phyloP scores from a whole-genome alignment of 495 filamentous ascomycete species.

The Mytilinidion resinicola region DNA sequence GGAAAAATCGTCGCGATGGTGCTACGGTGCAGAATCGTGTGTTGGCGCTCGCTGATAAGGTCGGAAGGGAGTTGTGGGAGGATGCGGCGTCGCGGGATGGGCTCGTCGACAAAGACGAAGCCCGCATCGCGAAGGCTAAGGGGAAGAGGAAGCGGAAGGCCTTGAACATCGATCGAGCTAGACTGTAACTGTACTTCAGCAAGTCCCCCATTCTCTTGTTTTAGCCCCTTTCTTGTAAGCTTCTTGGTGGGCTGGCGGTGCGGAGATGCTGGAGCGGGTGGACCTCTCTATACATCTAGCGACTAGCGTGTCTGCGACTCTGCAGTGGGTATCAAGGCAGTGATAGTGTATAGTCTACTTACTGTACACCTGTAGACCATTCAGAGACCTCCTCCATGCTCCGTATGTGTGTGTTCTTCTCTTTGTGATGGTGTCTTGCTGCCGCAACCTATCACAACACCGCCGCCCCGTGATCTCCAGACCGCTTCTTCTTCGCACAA shows the following conservation, averaged over 20 bases:
- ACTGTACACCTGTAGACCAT: too few species aligned
- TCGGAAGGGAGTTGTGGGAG: slow-evolving; percentile 44
- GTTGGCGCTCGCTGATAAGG: slow-evolving; percentile 59
- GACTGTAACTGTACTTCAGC: not conserved
- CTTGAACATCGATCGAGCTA: not conserved
- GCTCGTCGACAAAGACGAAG: slow-evolving; percentile 1
- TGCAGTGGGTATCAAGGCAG: too few species aligned
- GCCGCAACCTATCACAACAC: too few species aligned
- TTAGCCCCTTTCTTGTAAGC: not conserved
- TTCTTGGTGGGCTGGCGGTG: not conserved
- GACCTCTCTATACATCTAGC: too few species aligned
- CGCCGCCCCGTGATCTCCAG: too few species aligned
- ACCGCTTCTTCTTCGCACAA: too few species aligned
- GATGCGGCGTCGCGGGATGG: slow-evolving; percentile 9
- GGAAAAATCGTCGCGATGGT: slow-evolving; percentile 85
- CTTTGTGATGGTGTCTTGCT: too few species aligned
- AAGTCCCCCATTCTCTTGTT: not conserved
- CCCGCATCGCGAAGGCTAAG: slow-evolving; percentile 2
- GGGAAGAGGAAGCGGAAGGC: slow-evolving; percentile 8
- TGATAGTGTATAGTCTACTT: too few species aligned
- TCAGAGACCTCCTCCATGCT: too few species aligned
- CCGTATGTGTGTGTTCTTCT: too few species aligned
- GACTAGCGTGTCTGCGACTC: too few species aligned
- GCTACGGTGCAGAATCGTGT: slow-evolving; percentile 84
- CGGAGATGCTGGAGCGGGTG: too few species aligned